phyloP scores from a whole-genome alignment of 1,284 basidiomycete species.

The Amylostereum areolatum region DNA sequence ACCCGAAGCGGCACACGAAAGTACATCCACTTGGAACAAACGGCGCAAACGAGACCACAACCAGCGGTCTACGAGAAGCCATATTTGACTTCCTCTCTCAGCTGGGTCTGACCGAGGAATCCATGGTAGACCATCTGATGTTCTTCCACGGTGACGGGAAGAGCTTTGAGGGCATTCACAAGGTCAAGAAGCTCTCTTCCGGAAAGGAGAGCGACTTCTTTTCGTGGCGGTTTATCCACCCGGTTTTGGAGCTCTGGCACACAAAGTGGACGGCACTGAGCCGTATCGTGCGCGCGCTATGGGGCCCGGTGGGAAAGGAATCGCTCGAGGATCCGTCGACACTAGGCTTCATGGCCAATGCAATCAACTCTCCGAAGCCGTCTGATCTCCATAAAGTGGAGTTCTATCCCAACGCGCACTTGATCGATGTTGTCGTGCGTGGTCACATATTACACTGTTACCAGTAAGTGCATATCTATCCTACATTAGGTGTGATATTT shows the following conservation, averaged over 20 bases:
- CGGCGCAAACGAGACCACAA: background rate
- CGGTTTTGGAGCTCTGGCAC: slow-evolving; percentile 14
- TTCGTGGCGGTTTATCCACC: slow-evolving; percentile 6
- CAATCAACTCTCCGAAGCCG: background rate
- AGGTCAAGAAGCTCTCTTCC: slow-evolving; percentile 6
- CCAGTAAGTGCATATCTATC: no score
- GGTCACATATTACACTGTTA: slow-evolving; percentile 1
- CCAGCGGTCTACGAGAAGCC: background rate
- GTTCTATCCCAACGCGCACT: slow-evolving; percentile 4
- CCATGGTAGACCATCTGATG: background rate
- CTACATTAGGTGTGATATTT: no score
- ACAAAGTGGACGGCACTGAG: slow-evolving; percentile 14
- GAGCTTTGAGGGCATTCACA: slow-evolving; percentile 9
- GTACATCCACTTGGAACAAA: background rate
- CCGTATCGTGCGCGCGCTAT: slow-evolving; percentile 1
- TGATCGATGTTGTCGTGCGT: background rate
- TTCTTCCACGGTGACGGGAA: slow-evolving; percentile 13
- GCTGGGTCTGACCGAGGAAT: background rate
- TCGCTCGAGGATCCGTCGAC: slow-evolving; percentile 12
- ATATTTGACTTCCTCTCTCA: background rate
- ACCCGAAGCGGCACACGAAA: background rate
- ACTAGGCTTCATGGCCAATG: slow-evolving; percentile 6
- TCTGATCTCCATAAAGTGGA: slow-evolving; percentile 9
- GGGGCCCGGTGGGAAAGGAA: slow-evolving; percentile 3
- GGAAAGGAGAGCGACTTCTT: background rate